Evolutionary conservation across 192 early-diverging fungal genomes (phyloP).

Genomic region (Rhizoclosmatium sp.): DNA sequence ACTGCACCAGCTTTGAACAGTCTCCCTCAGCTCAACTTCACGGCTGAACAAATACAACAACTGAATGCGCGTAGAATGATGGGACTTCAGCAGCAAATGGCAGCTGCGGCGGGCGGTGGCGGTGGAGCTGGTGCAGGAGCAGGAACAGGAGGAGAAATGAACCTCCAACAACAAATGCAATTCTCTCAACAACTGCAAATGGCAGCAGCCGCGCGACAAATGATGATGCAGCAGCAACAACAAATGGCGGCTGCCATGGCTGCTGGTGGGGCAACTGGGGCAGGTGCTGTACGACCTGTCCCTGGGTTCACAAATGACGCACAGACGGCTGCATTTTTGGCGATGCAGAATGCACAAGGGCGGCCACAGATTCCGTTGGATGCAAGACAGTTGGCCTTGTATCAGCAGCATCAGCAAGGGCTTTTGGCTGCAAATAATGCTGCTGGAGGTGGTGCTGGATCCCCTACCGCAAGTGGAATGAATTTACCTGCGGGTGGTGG

Average conservation of each 20-base stretch:
- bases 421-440: neutral
- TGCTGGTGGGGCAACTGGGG: neutral
- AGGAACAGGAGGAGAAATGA: neutral
- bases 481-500: neutral
- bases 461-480: neutral
- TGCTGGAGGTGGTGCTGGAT: neutral
- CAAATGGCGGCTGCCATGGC: conserved; percentile 11
- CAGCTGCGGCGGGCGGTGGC: neutral
- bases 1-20: neutral
- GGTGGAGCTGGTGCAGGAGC: conserved; percentile 5
- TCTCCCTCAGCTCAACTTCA: neutral
- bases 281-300: neutral
- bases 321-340: conserved; percentile 22
- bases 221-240: conserved; percentile 24
- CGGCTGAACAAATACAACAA: neutral
- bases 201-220: neutral
- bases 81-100: neutral
- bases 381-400: conserved; percentile 18
- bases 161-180: conserved; percentile 9
- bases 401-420: conserved; percentile 23
- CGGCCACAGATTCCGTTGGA: conserved; percentile 27
- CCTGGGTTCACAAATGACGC: neutral
- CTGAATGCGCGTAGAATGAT: conserved; percentile 20
- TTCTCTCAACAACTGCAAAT: conserved; percentile 5
- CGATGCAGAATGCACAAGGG: conserved; percentile 31